phyloP scores from a whole-genome alignment of 371 early-diverging fungal genomes.

The Syncephalastrum racemosum region DNA sequence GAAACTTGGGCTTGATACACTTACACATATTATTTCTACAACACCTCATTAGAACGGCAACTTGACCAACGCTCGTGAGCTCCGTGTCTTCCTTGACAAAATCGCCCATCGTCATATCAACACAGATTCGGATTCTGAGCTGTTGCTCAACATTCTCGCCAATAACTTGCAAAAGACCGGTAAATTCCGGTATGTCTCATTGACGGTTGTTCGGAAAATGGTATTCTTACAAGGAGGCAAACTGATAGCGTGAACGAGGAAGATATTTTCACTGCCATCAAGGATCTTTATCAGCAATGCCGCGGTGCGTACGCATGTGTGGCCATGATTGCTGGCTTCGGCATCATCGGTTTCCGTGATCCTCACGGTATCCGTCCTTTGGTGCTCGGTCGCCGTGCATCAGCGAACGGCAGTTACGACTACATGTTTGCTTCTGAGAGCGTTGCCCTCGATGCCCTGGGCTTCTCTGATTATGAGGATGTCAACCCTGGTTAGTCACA shows the following conservation, averaged over 20 bases:
- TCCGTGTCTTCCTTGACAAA: constrained; percentile 83
- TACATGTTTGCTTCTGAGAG: constrained; percentile 97
- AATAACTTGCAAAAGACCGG: constrained; percentile 89
- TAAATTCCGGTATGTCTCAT: constrained; percentile 78
- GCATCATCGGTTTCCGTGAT: constrained; percentile 90
- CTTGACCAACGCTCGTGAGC: constrained; percentile 88
- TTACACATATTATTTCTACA: no score
- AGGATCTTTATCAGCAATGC: constrained; percentile 77
- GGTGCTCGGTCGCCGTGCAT: constrained; percentile 81
- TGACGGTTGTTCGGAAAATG: no score
- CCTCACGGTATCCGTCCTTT: constrained; percentile 96
- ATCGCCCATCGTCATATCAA: constrained; percentile 98
- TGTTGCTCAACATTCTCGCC: constrained; percentile 95
- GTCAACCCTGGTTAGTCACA: constrained; percentile 70
- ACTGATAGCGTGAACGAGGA: constrained; percentile 89
- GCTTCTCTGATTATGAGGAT: constrained; percentile 85
- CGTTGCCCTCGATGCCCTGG: constrained; percentile 88
- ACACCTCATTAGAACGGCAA: constrained; percentile 92
- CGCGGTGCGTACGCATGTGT: constrained; percentile 93
- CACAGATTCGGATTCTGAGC: constrained; percentile 97
- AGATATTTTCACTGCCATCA: constrained; percentile 93
- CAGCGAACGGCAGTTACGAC: constrained; percentile 58
- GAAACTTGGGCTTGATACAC: no score
- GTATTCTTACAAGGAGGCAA: constrained; percentile 1
- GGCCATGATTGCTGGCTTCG: constrained; percentile 94